Base-by-base conservation (phyloP, 441 rosid species). In the Biscutella laevigata region DNA sequence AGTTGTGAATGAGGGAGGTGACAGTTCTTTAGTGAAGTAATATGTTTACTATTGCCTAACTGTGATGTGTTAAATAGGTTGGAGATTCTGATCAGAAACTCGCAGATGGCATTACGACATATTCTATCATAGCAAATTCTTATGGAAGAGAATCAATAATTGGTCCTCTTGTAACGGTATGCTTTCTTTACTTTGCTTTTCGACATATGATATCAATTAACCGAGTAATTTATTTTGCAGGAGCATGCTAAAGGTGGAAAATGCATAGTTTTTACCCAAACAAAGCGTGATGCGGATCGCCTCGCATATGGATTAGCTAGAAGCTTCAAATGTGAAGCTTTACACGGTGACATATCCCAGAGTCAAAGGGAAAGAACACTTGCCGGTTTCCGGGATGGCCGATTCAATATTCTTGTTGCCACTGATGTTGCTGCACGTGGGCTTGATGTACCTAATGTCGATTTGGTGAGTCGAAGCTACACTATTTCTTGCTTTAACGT, bases 401-500 rank as follows among this genome's bases (percentile, higher is more conserved):
- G 63, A 2, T 81, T 88, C 62, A 86, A 77, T 67, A 71, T 86
- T 59, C 68, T 88, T 61, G 81, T 94, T 67, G 99, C 99, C 35
- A 94, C 99, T 47, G 99, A 94, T 74, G 99, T 94, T 72, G 99
- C 99, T 61, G 86, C 99, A 13, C 95, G 97, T 70, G 99, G 99
- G 55, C 97, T 94, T 49, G 99, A 94, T 70, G 82, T 94, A 37
- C 97, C 99, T 49, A 86, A 82, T 64, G 99, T 94, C 30, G 97
- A 88, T 61, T 78, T 94, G 88, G 99, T 94, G 38, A 73, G 82
- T 74, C 0, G 2, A 42, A 35, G 24, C 48, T 12, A n/a, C n/a
- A n/a, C n/a, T n/a, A n/a, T 48, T 30, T 27, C 15, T 37, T 46
- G 11, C 14, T 12, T 37, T 27, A 20, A 40, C 8, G 10, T 41